Conservation (phyloP, 371 early-diverging fungal genomes). For the Batrachochytrium dendrobatidis region DNA sequence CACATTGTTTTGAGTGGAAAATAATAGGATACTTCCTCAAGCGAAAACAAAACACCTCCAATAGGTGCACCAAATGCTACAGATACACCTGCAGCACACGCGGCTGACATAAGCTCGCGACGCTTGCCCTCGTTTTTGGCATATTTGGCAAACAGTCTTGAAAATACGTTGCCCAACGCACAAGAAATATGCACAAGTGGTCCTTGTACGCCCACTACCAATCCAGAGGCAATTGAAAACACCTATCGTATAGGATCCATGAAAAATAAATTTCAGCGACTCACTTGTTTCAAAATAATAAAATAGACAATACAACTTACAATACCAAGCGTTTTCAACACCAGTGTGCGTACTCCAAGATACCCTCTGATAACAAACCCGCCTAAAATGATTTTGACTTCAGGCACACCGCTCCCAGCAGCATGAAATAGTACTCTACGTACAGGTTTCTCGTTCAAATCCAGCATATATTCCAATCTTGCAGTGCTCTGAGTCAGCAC, state of each 20-base stretch:
- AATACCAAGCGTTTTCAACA: constrained; percentile 81
- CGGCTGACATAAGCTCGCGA: constrained; percentile 87
- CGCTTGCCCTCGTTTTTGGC: constrained; percentile 71
- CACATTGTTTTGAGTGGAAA: constrained; percentile 93
- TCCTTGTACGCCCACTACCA: constrained; percentile 91
- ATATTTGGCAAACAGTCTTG: constrained; percentile 70
- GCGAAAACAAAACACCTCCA: constrained; percentile 92
- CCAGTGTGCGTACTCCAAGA: constrained; percentile 73
- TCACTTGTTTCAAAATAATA: background rate
- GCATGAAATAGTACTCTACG: constrained; percentile 45
- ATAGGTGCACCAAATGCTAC: constrained; percentile 96
- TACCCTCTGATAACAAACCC: constrained; percentile 89
- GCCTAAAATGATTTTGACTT: constrained; percentile 89
- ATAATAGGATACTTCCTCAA: constrained; percentile 93
- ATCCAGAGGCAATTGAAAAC: constrained; percentile 63
- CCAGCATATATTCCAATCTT: constrained; percentile 2
- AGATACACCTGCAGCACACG: constrained; percentile 90
- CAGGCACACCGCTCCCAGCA: constrained; percentile 91
- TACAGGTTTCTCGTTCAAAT: background rate
- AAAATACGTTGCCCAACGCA: constrained; percentile 83
- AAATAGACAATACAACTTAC: constrained; percentile 23
- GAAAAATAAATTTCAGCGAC: no score
- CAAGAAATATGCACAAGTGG: constrained; percentile 91
- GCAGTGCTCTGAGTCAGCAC: constrained; percentile 5
- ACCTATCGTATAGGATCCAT: constrained; percentile 9